Percentiles rank a stretch among this genome's conserved stretches.
phyloP scores from a whole-genome alignment of 202 grass and related monocot species.

The Setaria viridis region DNA sequence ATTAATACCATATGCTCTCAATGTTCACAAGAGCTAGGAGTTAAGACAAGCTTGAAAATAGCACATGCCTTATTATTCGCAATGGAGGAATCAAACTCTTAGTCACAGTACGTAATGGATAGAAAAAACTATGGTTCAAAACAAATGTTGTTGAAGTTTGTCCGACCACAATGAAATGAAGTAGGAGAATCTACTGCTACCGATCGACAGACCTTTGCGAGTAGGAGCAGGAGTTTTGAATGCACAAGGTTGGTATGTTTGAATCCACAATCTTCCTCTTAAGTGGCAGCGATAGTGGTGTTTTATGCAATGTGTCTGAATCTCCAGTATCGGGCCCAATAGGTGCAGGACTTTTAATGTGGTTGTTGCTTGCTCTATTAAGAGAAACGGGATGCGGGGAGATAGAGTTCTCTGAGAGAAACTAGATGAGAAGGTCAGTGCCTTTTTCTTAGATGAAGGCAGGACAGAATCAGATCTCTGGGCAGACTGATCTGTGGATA shows the following conservation, averaged over 20 bases:
- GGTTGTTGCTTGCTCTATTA: constrained; percentile 49
- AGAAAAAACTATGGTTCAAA: background rate
- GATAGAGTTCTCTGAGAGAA: constrained; percentile 57
- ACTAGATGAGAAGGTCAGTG: constrained; percentile 74
- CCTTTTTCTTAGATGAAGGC: constrained; percentile 69
- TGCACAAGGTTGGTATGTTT: constrained; percentile 62
- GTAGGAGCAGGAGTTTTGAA: constrained; percentile 76
- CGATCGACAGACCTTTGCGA: constrained; percentile 61
- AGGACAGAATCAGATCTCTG: constrained; percentile 59
- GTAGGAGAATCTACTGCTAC: constrained; percentile 64
- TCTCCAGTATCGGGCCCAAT: constrained; percentile 56
- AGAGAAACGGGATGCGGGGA: constrained; percentile 34
- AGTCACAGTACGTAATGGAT: background rate
- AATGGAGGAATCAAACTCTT: background rate
- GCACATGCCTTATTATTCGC: background rate
- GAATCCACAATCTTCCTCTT: constrained; percentile 84
- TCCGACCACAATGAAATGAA: constrained; percentile 55
- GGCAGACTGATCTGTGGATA: constrained; percentile 49
- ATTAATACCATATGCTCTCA: background rate
- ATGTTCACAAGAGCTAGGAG: background rate
- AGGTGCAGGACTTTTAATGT: constrained; percentile 52
- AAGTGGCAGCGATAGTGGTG: constrained; percentile 75
- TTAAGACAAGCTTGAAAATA: background rate
- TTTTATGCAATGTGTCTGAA: constrained; percentile 54
- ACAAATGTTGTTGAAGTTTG: constrained; percentile 65